phyloP scores from a whole-genome alignment of 306 rosid genomes.

The Dryas drummondii region DNA sequence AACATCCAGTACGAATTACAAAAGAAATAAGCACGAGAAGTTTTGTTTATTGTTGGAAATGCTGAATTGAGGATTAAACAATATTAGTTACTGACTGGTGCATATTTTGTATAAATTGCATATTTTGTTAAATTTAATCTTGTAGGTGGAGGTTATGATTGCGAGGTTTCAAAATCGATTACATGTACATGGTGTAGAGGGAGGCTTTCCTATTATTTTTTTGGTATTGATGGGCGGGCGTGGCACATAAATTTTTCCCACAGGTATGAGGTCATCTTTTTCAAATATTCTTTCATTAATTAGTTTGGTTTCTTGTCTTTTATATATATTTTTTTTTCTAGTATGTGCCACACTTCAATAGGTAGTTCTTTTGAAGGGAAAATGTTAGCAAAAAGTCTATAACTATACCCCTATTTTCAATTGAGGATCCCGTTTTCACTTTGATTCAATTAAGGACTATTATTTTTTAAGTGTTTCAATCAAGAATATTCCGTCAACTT shows the following conservation, averaged over 20 bases:
- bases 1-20: neutral
- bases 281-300: neutral
- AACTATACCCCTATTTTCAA: too few species aligned
- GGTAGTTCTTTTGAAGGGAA: too few species aligned
- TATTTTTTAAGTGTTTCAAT: too few species aligned
- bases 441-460: too few species aligned
- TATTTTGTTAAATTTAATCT: neutral
- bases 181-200: conserved; percentile 66
- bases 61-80: neutral
- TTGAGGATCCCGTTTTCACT: too few species aligned
- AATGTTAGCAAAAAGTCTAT: too few species aligned
- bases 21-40: neutral
- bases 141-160: conserved; percentile 69
- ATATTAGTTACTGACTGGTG: neutral
- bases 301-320: neutral
- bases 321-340: too few species aligned
- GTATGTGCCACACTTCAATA: too few species aligned
- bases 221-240: conserved; percentile 83
- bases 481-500: too few species aligned
- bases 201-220: conserved; percentile 71
- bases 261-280: conserved; percentile 43
- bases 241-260: conserved; percentile 71
- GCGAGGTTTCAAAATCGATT: conserved; percentile 78
- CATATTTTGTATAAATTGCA: neutral
- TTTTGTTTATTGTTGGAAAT: neutral